Evolutionary conservation across 2,329 filamentous ascomycete genomes (phyloP), one percentile per base, ranked within the genome.

Genomic region (Pseudogymnoascus sp.): DNA sequence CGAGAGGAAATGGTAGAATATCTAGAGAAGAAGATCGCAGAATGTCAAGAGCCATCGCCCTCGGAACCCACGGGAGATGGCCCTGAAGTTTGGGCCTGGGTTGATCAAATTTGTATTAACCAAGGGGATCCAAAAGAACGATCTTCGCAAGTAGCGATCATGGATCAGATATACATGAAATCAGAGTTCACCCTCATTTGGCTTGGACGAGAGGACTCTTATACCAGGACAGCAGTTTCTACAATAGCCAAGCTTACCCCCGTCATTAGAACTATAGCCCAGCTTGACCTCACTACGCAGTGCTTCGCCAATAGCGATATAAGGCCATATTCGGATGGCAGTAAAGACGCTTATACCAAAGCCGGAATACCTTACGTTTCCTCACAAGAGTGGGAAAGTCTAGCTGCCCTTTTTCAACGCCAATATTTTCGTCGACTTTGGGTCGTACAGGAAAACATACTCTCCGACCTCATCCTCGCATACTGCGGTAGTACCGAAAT

Each of bases 361-460:
- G 38, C 38, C 17, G 38, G 38, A 19, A 42, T 42, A 42, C 38
- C 38, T 10, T 19, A 19, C 9, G 17, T 42, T 19, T 42, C 38
- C 38, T 19, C 10, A 11, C 38, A 42, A 4, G 38, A 42, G 17
- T 77, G 75, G 76, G 62, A 62, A 2, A 67, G 73, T 0, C 62
- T 77, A 0, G 60, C 73, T 1, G 63, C 67, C 7, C 64, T 78
- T 2, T 76, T 77, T 70, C 69, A 73, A 38, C 68, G 75, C 9
- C 65, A 64, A 0, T 78, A 75, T 74, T 76, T 78, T 42, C 71
- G 69, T 5, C 68, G 74, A 8, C 68, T 74, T 0, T 77, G 76
- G 76, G 71, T 77, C 5, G 70, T 78, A 0, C 75, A 78, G 62
- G 76, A 77, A 63, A 73, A 77, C 19, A 71, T 73, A 0, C 66